Percentiles rank a stretch among this genome's conserved stretches.
Conservation (phyloP, 1,284 basidiomycete genomes). For the Ceratobasidium sp. region DNA sequence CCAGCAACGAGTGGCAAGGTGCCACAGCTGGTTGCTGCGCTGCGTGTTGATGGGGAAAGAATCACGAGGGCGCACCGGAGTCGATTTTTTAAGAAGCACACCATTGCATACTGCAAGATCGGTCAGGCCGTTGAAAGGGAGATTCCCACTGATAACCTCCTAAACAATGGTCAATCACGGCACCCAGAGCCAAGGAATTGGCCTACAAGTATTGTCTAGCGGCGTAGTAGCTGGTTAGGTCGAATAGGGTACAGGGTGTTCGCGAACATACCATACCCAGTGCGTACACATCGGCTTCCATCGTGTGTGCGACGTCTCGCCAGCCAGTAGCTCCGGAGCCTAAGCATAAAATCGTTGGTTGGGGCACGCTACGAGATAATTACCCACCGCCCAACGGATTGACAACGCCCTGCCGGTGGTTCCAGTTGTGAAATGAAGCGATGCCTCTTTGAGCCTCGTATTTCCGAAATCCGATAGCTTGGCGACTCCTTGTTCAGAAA, state of each 20-base stretch:
- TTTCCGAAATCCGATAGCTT: slow-evolving; percentile 15
- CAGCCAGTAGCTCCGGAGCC: slow-evolving; percentile 15
- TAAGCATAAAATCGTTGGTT: not conserved
- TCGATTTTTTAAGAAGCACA: not conserved
- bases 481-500: slow-evolving; percentile 5
- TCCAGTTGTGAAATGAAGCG: not conserved
- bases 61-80: not conserved
- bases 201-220: slow-evolving; percentile 20
- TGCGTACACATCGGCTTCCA: slow-evolving; percentile 16
- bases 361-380: not conserved
- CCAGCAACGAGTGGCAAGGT: not conserved
- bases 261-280: slow-evolving; percentile 12
- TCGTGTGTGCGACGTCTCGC: not conserved
- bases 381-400: slow-evolving; percentile 16
- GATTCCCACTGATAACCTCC: slow-evolving; percentile 1
- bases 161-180: not conserved
- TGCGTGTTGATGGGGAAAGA: not conserved
- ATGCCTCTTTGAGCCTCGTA: not conserved
- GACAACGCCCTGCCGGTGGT: not conserved
- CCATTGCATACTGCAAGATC: not conserved
- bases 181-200: not conserved
- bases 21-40: not conserved
- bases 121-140: not conserved
- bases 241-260: too few species aligned
- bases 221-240: not conserved